Conservation (phyloP, 2,329 filamentous ascomycete genomes). For the Aureobasidium sp. region DNA sequence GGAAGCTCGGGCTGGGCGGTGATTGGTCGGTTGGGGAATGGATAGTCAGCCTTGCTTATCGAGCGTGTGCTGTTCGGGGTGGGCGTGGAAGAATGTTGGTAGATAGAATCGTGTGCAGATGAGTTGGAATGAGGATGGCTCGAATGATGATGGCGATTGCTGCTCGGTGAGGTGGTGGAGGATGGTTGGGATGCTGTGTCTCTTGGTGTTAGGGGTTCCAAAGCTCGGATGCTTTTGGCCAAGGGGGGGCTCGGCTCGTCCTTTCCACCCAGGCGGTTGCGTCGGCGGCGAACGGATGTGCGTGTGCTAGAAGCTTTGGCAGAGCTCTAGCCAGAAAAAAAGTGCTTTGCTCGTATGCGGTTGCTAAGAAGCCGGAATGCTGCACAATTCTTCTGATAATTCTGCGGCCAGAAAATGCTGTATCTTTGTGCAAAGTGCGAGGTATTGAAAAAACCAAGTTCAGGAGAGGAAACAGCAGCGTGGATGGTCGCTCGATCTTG, state of each 20-base stretch:
- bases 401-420: background rate
- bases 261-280: constrained; percentile 2
- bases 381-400: constrained; percentile 10
- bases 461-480: background rate
- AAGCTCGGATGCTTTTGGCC: constrained; percentile 8
- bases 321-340: constrained; percentile 10
- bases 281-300: constrained; percentile 15
- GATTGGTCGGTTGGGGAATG: constrained; percentile 14
- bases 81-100: constrained; percentile 4
- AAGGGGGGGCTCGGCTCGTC: constrained; percentile 1
- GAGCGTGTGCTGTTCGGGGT: background rate
- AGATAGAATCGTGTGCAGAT: background rate
- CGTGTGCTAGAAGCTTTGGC: constrained; percentile 1
- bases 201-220: constrained; percentile 11
- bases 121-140: constrained; percentile 1
- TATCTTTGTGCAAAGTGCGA: background rate
- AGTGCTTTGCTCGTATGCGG: constrained; percentile 7
- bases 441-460: background rate
- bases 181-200: constrained; percentile 11
- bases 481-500: background rate
- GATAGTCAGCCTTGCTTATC: constrained; percentile 15
- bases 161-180: constrained; percentile 6
- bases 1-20: constrained; percentile 7
- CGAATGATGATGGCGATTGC: constrained; percentile 1
- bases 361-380: background rate